Base-by-base conservation (phyloP, 805 yeast genomes). In the Trichomonascus vanleenenianus region DNA sequence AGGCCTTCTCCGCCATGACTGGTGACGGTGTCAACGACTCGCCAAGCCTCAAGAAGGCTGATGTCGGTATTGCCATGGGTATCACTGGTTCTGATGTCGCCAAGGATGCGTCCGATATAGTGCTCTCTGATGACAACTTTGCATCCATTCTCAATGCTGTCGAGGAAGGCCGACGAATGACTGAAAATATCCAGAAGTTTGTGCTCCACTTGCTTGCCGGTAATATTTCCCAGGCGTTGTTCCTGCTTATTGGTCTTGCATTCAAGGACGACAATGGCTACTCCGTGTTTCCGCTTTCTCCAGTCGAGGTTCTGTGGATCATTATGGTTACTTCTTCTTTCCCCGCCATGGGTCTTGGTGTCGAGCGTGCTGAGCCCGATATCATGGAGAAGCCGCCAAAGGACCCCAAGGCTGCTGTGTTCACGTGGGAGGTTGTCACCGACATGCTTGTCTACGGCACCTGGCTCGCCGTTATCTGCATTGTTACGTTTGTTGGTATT, bases 21-120 rank as follows among this genome's bases (percentile, higher is more conserved):
- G 87, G 87, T 50, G 91, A 83, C 61, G 91, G 91, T 51, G 89
- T 83, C 39, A 83, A 83, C 60, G 91, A 83, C 59, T 81, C 88
- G 2, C 91, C 91, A 20, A 76, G 84, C 31, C 68, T 83, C 63
- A 83, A 83, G 60, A 78, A 71, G 52, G 83, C 91, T 2, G 88
- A 83, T 62, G 85, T 83, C 46, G 91, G 91, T 53, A 82, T 83
- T 61, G 87, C 91, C 9, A 83, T 83, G 91, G 91, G 91, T 40
- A 69, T 78, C 66, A 76, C 81, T 50, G 91, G 91, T 3, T 79
- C 85, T 10, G 91, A 83, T 66, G 91, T 83, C 35, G 91, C 91
- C n/a, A 83, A 83, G 61, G 86, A 83, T 60, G 87, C 88, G 4
- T 73, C 84, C 39, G 91, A 83, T 61, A 81, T 83, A 61, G 85